Conservation (phyloP, 345 rosid genomes). For the Microcos paniculata region DNA sequence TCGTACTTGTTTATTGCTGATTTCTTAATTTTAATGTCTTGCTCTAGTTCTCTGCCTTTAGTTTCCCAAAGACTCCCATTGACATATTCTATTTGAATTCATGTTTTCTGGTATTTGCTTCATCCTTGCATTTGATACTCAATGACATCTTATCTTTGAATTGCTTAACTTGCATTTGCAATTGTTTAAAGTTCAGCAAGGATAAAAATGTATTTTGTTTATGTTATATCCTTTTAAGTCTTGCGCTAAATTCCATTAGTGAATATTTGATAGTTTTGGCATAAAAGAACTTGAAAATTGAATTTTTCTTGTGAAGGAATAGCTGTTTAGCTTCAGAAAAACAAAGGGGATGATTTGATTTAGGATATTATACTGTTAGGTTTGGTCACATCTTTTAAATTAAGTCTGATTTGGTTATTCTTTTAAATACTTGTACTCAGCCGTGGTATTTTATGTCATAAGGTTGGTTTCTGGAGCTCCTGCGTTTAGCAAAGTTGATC, state of each 20-base stretch:
- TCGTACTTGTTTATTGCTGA: not conserved
- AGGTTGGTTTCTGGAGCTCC: not conserved
- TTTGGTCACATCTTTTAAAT: not conserved
- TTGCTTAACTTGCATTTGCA: not conserved
- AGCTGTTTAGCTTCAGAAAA: not conserved
- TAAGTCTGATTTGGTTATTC: not conserved
- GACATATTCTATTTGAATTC: not conserved
- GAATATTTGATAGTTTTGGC: not conserved
- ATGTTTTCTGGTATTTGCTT: not conserved
- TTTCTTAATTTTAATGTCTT: not conserved
- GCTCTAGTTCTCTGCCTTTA: not conserved
- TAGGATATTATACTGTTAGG: not conserved
- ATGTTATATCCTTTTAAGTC: not conserved
- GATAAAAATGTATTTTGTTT: not conserved
- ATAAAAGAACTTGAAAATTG: not conserved
- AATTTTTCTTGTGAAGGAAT: not conserved
- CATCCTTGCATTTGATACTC: not conserved
- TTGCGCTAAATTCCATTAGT: not conserved
- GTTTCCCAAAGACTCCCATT: not conserved
- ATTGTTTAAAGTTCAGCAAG: not conserved
- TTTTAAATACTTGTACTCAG: not conserved
- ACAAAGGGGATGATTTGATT: not conserved
- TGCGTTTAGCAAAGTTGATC: not conserved
- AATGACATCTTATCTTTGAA: not conserved
- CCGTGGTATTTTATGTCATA: not conserved